Evolutionary conservation across 1,284 basidiomycete species (phyloP).

Genomic region (Moesziomyces globuligerus): DNA sequence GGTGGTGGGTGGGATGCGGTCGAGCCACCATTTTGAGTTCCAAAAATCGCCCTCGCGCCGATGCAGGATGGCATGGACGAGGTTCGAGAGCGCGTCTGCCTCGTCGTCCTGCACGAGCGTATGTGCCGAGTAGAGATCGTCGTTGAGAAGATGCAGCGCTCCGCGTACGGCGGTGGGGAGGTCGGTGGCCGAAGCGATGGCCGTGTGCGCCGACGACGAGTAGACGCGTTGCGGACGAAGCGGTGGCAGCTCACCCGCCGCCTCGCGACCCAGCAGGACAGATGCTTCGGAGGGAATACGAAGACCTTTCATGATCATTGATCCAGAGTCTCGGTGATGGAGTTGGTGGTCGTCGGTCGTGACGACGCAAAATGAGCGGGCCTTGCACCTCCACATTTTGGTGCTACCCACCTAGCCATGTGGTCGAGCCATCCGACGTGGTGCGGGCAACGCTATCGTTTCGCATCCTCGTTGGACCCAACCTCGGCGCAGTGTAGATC

Average conservation of each 20-base stretch:
- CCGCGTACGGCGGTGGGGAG: conserved; percentile 15
- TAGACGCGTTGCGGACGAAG: conserved; percentile 32
- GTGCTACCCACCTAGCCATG: too few species aligned
- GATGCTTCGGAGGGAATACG: neutral
- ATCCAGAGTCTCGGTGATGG: too few species aligned
- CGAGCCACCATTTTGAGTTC: conserved; percentile 58
- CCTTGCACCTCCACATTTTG: too few species aligned
- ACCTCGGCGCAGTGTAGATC: too few species aligned
- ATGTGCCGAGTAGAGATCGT: conserved; percentile 49
- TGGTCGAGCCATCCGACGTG: too few species aligned
- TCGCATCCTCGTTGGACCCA: too few species aligned
- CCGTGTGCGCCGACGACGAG: conserved; percentile 7
- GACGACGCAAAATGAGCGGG: too few species aligned
- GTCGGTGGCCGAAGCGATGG: conserved; percentile 14
- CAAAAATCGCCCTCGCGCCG: conserved; percentile 52
- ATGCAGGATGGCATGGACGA: conserved; percentile 52
- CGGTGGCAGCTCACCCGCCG: conserved; percentile 18
- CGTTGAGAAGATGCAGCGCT: conserved; percentile 52
- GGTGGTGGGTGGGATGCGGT: conserved; percentile 37
- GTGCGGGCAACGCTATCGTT: too few species aligned
- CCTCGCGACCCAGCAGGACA: conserved; percentile 10
- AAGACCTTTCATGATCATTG: too few species aligned
- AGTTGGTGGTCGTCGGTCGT: too few species aligned
- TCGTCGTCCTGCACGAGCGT: conserved; percentile 49
- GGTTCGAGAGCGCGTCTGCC: conserved; percentile 25